Evolutionary conservation across 768 basidiomycete species (phyloP).

Genomic region (Lactifluus echinatus): DNA sequence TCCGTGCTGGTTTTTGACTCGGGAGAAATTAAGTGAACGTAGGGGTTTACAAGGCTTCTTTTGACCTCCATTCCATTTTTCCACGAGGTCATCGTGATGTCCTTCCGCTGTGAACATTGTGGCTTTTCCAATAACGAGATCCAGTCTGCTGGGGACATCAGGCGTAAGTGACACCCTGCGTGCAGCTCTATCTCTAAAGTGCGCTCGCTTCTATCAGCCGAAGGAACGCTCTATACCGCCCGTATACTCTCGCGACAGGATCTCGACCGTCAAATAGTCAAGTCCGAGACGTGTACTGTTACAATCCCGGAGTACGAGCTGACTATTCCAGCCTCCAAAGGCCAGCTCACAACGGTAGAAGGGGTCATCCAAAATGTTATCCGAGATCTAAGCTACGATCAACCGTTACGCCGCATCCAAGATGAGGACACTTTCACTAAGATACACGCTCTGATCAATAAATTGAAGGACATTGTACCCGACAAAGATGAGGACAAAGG

Average conservation of each 20-base stretch:
- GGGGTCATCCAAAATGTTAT: constrained; percentile 80
- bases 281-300: constrained; percentile 75
- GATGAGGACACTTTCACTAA: constrained; percentile 62
- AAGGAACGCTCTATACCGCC: constrained; percentile 75
- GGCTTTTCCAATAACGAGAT: constrained; percentile 88
- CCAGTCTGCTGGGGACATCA: constrained; percentile 79
- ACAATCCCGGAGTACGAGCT: constrained; percentile 81
- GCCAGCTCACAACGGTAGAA: constrained; percentile 95
- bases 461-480: constrained; percentile 53
- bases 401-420: constrained; percentile 75
- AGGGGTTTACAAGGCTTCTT: constrained; percentile 85
- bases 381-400: constrained; percentile 70
- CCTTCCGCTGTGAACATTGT: constrained; percentile 93
- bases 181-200: neutral
- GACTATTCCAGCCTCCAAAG: constrained; percentile 81
- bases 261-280: constrained; percentile 88
- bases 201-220: constrained; percentile 39
- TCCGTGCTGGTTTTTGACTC: neutral
- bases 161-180: constrained; percentile 47
- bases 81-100: constrained; percentile 90
- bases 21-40: constrained; percentile 16
- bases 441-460: constrained; percentile 68
- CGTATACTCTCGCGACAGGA: constrained; percentile 67
- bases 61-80: constrained; percentile 95
- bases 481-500: constrained; percentile 40